Percentiles rank a stretch among this genome's conserved stretches.
Evolutionary conservation across 2,329 filamentous ascomycete genomes (phyloP).

Genomic region (Fusarium temperatum): DNA sequence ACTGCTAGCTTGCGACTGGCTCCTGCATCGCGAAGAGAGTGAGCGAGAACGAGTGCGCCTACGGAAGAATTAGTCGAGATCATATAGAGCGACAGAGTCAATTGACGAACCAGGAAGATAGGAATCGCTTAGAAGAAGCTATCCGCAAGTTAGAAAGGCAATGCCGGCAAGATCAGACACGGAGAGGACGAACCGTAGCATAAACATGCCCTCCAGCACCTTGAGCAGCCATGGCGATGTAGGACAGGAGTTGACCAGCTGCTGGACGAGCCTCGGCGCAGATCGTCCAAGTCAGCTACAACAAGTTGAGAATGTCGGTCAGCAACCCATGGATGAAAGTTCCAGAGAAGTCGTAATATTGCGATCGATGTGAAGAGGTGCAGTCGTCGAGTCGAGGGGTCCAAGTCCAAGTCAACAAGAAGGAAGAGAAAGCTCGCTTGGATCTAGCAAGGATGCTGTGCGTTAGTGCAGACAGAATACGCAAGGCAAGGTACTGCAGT

Average conservation of each 20-base stretch:
- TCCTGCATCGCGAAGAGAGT: conserved; percentile 91
- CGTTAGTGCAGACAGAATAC: conserved; percentile 8
- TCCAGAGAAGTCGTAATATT: conserved; percentile 6
- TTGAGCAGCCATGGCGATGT: conserved; percentile 49
- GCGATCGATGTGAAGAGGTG: conserved; percentile 30
- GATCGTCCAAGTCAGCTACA: conserved; percentile 36
- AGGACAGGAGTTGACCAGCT: conserved; percentile 22
- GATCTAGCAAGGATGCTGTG: conserved; percentile 18
- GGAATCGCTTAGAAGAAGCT: conserved; percentile 91
- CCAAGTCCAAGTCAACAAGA: conserved; percentile 16
- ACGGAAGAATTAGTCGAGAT: conserved; percentile 19
- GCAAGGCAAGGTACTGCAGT: background rate
- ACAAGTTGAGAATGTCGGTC: conserved; percentile 28
- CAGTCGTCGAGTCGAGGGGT: conserved; percentile 29
- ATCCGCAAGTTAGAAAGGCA: conserved; percentile 31
- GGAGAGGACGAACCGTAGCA: conserved; percentile 60
- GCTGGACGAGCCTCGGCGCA: conserved; percentile 31
- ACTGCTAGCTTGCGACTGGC: conserved; percentile 80
- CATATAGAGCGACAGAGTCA: background rate
- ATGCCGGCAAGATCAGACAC: background rate
- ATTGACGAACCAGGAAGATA: conserved; percentile 83
- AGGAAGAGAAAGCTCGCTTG: conserved; percentile 12
- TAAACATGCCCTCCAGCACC: conserved; percentile 58
- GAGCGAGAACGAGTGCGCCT: conserved; percentile 93
- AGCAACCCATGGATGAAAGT: conserved; percentile 38